These are phyloP conservation scores for Phytophthora cryptogea DNA, from an alignment of 352 stramenopile genomes.

Conservation along the genomic window DNA sequence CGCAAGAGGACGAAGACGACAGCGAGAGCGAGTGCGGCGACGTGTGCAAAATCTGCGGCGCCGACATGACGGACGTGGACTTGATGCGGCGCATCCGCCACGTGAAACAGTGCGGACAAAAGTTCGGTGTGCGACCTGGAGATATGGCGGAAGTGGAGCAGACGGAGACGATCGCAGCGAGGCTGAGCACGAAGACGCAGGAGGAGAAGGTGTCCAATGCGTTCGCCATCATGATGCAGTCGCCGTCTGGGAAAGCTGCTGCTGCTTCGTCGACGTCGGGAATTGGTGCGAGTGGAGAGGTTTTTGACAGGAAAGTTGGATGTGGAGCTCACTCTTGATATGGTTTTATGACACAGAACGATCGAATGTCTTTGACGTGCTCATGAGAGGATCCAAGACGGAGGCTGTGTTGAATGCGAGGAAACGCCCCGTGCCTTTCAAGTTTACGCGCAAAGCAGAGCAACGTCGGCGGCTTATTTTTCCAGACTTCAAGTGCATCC, in stretches of 20 bases:
- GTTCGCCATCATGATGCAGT: constrained; percentile 65
- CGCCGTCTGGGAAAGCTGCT: constrained; percentile 26
- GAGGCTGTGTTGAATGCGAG: constrained; percentile 45
- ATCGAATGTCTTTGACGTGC: constrained; percentile 79
- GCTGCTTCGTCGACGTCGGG: background rate
- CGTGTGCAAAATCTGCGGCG: constrained; percentile 73
- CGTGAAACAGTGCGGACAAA: constrained; percentile 75
- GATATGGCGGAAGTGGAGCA: constrained; percentile 47
- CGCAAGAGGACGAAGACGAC: background rate
- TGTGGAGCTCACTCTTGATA: background rate
- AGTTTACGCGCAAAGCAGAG: constrained; percentile 31
- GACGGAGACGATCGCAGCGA: constrained; percentile 24
- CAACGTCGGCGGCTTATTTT: constrained; percentile 39
- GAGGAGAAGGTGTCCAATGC: constrained; percentile 35
- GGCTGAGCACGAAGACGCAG: constrained; percentile 10
- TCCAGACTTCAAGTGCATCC: constrained; percentile 83
- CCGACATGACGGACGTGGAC: constrained; percentile 43
- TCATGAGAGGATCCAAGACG: constrained; percentile 83
- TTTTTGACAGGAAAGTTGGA: background rate
- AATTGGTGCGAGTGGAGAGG: constrained; percentile 22
- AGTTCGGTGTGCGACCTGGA: constrained; percentile 62
- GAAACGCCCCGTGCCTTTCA: constrained; percentile 36
- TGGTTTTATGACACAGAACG: constrained; percentile 23
- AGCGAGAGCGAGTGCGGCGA: constrained; percentile 35
- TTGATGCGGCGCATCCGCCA: constrained; percentile 68